Evolutionary conservation across 495 filamentous ascomycete genomes (phyloP), one percentile per base, ranked within the genome.

Genomic region (Choiromyces venosus): DNA sequence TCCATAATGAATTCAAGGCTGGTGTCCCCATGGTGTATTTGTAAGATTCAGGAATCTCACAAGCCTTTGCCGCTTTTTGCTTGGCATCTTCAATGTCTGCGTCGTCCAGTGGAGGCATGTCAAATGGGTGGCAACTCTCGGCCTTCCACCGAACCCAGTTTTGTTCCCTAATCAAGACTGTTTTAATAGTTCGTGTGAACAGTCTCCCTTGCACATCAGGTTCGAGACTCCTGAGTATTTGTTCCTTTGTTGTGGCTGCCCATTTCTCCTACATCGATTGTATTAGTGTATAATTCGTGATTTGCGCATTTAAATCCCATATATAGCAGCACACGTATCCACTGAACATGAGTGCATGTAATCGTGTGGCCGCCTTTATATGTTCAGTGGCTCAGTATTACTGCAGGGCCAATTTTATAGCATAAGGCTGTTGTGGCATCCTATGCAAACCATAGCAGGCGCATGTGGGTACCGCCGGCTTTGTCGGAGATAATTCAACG

Each of bases 101-200:
- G 33, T 89, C 85, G 4, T 89, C 86, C 40, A 97, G 82, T 8
- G 92, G 85, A 21, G 91, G 87, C 56, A 88, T 86, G 74, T 94
- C 89, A 80, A 99, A 97, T 33, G 89, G 86, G 38, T 92, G 93
- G 82, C 95, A 98, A 68, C 88, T 90, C 82, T 98, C 95, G 12
- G 93, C 88, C 83, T 99, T 99, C 95, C 95, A 99, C 66, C 92
- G 91, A 61, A 94, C 93, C 95, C 95, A 99, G 78, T 97, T 96
- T 82, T 97, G 97, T 83, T 99, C 95, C 72, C 95, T 87, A 8
- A 93, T 91, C 33, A 99, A 86, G 25, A 98, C 93, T 6, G 93
- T 97, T 79, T 97, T 94, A 44, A 99, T 92, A 88, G 97, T 93
- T 37, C 95, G 91, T 81, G 92, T 92, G 83, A 97, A 99, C 82